A percentile compares a stretch with the other conserved stretches of the same genome.
phyloP scores from a whole-genome alignment of 495 filamentous ascomycete species.

The Aspergillus mulundensis region DNA sequence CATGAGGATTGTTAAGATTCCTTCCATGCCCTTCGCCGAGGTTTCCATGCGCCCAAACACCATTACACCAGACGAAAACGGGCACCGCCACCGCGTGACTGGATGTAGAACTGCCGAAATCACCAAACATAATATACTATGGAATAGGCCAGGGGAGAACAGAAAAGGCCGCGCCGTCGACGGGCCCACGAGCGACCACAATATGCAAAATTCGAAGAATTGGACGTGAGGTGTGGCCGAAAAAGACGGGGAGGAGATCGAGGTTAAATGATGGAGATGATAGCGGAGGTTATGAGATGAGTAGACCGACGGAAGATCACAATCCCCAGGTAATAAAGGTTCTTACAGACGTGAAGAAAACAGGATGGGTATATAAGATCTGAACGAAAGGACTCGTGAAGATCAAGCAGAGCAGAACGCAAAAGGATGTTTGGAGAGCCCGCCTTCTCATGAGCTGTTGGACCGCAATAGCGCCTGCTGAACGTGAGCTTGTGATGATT shows the following conservation, averaged over 20 bases:
- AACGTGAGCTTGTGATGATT: constrained; percentile 12
- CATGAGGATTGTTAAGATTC: not conserved
- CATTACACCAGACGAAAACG: constrained; percentile 21
- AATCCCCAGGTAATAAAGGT: constrained; percentile 16
- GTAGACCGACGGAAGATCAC: constrained; percentile 13
- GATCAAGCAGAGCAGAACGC: constrained; percentile 17
- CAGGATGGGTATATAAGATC: constrained; percentile 25
- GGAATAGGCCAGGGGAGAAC: constrained; percentile 7
- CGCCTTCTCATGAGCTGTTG: constrained; percentile 37
- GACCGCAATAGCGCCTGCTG: constrained; percentile 36
- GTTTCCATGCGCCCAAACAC: constrained; percentile 17
- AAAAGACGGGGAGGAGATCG: not conserved
- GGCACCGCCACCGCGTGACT: constrained; percentile 8
- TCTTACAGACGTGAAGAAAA: constrained; percentile 24
- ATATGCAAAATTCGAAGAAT: constrained; percentile 15
- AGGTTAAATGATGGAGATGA: constrained; percentile 2
- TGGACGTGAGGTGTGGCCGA: not conserved
- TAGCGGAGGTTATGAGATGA: constrained; percentile 7
- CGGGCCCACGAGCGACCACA: constrained; percentile 16
- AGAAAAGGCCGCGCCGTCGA: constrained; percentile 11
- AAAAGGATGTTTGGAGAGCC: constrained; percentile 15
- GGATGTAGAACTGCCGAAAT: constrained; percentile 24
- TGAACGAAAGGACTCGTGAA: constrained; percentile 24
- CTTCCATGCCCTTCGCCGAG: not conserved
- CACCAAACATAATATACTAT: constrained; percentile 20